Conservation (phyloP, 768 basidiomycete genomes). For the Suillus lakei region DNA sequence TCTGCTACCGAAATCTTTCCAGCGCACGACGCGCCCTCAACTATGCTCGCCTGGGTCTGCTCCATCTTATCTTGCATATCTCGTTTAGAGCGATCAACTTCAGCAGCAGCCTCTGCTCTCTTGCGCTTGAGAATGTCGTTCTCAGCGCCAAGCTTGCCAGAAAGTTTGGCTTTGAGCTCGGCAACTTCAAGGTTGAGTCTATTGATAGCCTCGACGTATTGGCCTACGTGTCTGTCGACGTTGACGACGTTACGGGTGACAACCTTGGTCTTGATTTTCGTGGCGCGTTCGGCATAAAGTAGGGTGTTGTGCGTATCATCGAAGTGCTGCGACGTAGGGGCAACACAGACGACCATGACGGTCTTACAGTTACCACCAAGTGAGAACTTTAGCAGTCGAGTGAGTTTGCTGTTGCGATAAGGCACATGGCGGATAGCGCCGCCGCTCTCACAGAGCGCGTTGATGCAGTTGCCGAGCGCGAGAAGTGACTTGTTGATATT, state of each 20-base stretch:
- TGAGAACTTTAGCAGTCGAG: constrained; percentile 95
- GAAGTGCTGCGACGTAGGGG: constrained; percentile 93
- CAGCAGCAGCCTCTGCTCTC: constrained; percentile 69
- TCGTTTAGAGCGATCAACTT: constrained; percentile 73
- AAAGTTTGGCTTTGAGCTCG: constrained; percentile 84
- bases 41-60: constrained; percentile 70
- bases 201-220: constrained; percentile 94
- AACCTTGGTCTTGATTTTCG: constrained; percentile 98
- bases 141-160: constrained; percentile 69
- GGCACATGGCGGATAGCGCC: constrained; percentile 89
- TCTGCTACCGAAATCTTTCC: constrained; percentile 76
- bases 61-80: constrained; percentile 76
- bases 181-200: constrained; percentile 83
- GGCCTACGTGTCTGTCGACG: constrained; percentile 92
- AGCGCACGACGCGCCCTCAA: constrained; percentile 75
- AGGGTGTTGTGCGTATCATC: constrained; percentile 99
- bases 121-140: constrained; percentile 67
- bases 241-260: constrained; percentile 95
- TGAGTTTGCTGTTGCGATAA: constrained; percentile 98
- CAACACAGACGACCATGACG: constrained; percentile 98
- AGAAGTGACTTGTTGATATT: constrained; percentile 99
- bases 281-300: constrained; percentile 95
- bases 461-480: constrained; percentile 97
- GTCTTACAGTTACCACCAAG: constrained; percentile 99
- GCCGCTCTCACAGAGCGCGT: constrained; percentile 94